phyloP scores from a whole-genome alignment of 352 stramenopile species.

The Paralagenidium karlingii region DNA sequence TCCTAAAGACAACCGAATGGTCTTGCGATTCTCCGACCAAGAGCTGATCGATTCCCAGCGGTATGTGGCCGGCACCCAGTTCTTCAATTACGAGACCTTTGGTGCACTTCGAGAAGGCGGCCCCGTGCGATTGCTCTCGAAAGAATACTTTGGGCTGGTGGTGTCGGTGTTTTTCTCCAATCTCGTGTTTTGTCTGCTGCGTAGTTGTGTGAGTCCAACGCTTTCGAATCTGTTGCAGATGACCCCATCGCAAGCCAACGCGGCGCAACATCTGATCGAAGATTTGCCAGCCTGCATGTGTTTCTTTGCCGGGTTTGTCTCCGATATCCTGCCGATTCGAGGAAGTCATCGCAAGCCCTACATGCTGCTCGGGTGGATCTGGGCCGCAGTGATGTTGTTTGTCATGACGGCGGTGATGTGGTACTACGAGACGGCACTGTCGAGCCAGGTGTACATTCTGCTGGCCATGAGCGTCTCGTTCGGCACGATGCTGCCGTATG shows the following conservation, averaged over 20 bases:
- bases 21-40: too few relatives aligned
- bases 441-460: too few relatives aligned
- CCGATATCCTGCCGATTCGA: constrained; percentile 6
- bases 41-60: constrained; percentile 2
- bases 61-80: constrained; percentile 11
- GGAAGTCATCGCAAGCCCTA: constrained; percentile 9
- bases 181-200: neutral
- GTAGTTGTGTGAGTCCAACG: neutral
- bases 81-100: constrained; percentile 20
- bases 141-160: constrained; percentile 3
- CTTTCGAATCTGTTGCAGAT: too few relatives aligned
- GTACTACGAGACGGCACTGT: too few relatives aligned
- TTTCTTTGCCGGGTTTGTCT: constrained; percentile 7
- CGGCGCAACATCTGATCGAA: too few relatives aligned
- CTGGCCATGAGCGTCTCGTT: too few relatives aligned
- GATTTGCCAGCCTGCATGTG: constrained; percentile 77
- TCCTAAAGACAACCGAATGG: too few relatives aligned
- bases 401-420: constrained; percentile 19
- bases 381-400: constrained; percentile 16
- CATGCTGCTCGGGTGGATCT: constrained; percentile 9
- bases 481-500: too few relatives aligned
- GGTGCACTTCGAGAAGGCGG: constrained; percentile 10
- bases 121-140: constrained; percentile 6
- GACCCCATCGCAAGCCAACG: too few relatives aligned
- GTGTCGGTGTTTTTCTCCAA: neutral